Percentiles rank a stretch among this genome's conserved stretches.
Conservation (phyloP, 139 green algal genomes). For the Axilococcus clingmanii region DNA sequence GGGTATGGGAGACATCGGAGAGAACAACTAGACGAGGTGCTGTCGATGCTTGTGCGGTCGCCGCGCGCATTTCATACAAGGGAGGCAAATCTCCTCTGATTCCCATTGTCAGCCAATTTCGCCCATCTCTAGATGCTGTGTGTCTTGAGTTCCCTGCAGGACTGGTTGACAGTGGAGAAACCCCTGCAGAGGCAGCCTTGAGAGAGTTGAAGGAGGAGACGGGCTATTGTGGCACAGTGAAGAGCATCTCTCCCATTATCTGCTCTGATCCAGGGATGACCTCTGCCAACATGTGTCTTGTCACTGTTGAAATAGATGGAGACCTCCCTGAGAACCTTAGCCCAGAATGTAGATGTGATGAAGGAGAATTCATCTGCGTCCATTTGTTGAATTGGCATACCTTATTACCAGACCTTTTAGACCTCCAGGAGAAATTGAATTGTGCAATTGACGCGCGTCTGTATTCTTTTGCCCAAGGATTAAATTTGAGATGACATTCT, state of each 20-base stretch:
- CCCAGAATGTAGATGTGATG: conserved; percentile 35
- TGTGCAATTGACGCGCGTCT: conserved; percentile 45
- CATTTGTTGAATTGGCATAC: conserved; percentile 30
- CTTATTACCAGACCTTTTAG: conserved; percentile 22
- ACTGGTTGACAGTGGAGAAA: conserved; percentile 49
- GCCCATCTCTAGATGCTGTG: conserved; percentile 26
- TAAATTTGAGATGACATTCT: not conserved
- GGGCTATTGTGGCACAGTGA: conserved; percentile 37
- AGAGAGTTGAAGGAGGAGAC: conserved; percentile 62
- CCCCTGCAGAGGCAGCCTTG: conserved; percentile 33
- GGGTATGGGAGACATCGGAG: conserved; percentile 40
- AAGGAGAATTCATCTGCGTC: conserved; percentile 46
- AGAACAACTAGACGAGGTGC: conserved; percentile 24
- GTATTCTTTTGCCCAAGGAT: conserved; percentile 24
- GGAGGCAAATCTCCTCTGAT: conserved; percentile 9
- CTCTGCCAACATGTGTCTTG: conserved; percentile 43
- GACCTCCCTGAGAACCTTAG: conserved; percentile 38
- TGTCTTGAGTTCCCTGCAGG: conserved; percentile 58
- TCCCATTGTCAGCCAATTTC: conserved; percentile 34
- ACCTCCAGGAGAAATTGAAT: conserved; percentile 19
- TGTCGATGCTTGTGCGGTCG: conserved; percentile 34
- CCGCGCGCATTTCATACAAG: conserved; percentile 22
- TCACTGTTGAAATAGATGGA: conserved; percentile 36
- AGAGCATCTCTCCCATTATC: conserved; percentile 17
- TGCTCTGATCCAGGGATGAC: conserved; percentile 46